These are phyloP conservation scores for Aspergillus coremiiformis DNA, from an alignment of 495 filamentous ascomycete species.

Conservation along the genomic window DNA sequence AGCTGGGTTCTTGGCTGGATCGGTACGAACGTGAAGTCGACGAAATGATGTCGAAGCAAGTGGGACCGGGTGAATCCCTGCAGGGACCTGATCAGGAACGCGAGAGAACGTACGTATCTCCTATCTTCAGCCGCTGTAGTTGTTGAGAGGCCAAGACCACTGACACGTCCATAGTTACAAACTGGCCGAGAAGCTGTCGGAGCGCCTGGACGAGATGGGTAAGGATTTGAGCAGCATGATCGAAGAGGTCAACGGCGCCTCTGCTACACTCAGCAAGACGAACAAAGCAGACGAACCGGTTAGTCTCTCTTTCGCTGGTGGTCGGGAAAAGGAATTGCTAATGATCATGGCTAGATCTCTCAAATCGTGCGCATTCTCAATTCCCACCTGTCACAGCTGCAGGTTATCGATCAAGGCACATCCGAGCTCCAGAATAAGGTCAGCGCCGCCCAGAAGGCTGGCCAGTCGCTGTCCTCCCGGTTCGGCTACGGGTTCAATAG, in stretches of 20 bases:
- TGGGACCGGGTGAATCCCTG: slow-evolving; percentile 58
- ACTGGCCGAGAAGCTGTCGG: slow-evolving; percentile 81
- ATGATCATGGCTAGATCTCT: slow-evolving; percentile 55
- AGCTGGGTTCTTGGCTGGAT: slow-evolving; percentile 75
- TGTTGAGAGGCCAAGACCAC: neutral
- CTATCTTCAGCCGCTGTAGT: neutral
- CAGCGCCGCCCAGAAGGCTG: slow-evolving; percentile 64
- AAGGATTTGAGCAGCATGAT: slow-evolving; percentile 91
- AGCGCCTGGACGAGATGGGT: slow-evolving; percentile 82
- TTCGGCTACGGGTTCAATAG: slow-evolving; percentile 52
- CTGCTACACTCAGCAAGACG: slow-evolving; percentile 74
- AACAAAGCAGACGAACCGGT: slow-evolving; percentile 88
- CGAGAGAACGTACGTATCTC: slow-evolving; percentile 63
- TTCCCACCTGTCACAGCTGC: slow-evolving; percentile 77
- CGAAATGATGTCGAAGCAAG: slow-evolving; percentile 68
- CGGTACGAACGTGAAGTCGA: slow-evolving; percentile 86
- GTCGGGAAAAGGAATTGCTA: neutral
- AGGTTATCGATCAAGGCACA: slow-evolving; percentile 83
- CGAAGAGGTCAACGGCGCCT: slow-evolving; percentile 90
- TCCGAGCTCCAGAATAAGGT: slow-evolving; percentile 75
- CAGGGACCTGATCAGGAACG: slow-evolving; percentile 88
- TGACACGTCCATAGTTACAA: slow-evolving; percentile 53
- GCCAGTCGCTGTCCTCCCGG: slow-evolving; percentile 58
- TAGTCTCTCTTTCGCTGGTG: slow-evolving; percentile 34
- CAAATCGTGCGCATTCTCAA: slow-evolving; percentile 93